A percentile compares a stretch with the other conserved stretches of the same genome.
Conservation (phyloP, 257 asterid genomes). For the Plectranthus barbatus region DNA sequence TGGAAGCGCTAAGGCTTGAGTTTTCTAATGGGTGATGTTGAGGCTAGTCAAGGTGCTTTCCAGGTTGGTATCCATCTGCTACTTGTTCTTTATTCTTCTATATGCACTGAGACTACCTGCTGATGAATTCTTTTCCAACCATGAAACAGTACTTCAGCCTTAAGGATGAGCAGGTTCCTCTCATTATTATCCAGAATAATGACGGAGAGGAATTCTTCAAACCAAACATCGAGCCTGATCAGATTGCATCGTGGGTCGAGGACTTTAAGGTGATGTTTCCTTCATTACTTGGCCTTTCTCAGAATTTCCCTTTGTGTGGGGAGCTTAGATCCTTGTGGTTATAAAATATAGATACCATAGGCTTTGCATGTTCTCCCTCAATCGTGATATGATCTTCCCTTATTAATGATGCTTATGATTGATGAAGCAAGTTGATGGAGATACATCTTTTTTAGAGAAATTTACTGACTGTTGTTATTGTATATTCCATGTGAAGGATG, state of each 20-base stretch:
- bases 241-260: conserved; percentile 67
- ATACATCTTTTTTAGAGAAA: background rate
- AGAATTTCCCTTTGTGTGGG: background rate
- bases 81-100: conserved; percentile 5
- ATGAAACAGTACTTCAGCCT: conserved; percentile 76
- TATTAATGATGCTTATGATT: background rate
- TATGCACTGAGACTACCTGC: conserved; percentile 3
- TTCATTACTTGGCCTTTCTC: conserved; percentile 1
- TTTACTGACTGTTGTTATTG: conserved; percentile 7
- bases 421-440: background rate
- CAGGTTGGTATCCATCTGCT: conserved; percentile 47
- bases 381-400: background rate
- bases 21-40: conserved; percentile 76
- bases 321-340: background rate
- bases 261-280: conserved; percentile 54
- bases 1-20: conserved; percentile 56
- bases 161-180: conserved; percentile 75
- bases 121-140: conserved; percentile 3
- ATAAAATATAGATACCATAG: background rate
- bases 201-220: conserved; percentile 68
- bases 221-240: conserved; percentile 67
- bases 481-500: conserved; percentile 41
- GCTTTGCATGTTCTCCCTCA: background rate
- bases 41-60: conserved; percentile 86
- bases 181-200: conserved; percentile 58